Evolutionary conservation across 2,329 filamentous ascomycete species (phyloP), one percentile per base, ranked within the genome.

Genomic region (Claviceps africana): DNA sequence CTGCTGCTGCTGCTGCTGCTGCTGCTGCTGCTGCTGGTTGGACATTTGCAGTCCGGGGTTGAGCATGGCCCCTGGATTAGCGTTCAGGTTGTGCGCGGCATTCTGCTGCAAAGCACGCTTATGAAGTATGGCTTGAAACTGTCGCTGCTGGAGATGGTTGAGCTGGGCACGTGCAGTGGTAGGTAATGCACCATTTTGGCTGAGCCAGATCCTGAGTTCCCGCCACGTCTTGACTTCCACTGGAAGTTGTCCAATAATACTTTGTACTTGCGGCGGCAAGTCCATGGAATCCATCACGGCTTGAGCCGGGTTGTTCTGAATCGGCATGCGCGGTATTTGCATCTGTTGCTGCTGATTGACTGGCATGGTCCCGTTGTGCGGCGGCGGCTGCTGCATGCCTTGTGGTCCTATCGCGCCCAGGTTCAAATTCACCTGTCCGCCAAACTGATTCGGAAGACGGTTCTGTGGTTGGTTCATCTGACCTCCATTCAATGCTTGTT

Each of bases 231-330:
- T 74, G 5, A 74, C 58, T 0, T 75, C 71, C 0, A 64, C 58
- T 1, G 72, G 71, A 2, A 74, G 53, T 21, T 60, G 61, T 13
- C 49, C 58, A 3, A 67, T 59, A 15, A 64, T 58, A 15, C 21
- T 54, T 9, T 69, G 55, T 5, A 74, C 57, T 15, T 64, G 60
- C 2, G 60, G 56, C 0, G 72, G 73, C 1, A 78, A 55, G 11
- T 77, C 73, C 70, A 77, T 70, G 10, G 58, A 65, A 54, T 77
- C 73, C 70, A 77, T 75, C 53, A 71, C 61, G 1, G 57, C 54
- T 48, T 69, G 64, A 7, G 69, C 62, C 28, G 71, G 70, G 4
- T 60, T 59, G 47, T 58, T 64, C 19, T 59, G 59, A 2, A 54
- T 50, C 17, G 57, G 55, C 31, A 64, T 59, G 4, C 64, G 62